phyloP scores from a whole-genome alignment of 352 stramenopile genomes.

The Phytopythium delawarense region DNA sequence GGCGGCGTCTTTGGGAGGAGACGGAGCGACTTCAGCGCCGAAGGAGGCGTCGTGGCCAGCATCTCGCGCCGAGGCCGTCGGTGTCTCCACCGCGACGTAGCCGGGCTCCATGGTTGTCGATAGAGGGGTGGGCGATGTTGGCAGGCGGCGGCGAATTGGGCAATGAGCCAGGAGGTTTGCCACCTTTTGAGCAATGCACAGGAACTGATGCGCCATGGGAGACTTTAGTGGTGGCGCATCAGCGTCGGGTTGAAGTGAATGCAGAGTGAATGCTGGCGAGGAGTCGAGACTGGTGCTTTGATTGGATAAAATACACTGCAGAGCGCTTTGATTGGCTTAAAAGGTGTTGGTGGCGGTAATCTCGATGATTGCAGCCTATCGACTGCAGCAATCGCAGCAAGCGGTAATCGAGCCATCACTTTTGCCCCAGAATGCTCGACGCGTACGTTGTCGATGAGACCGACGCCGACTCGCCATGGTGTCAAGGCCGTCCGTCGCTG shows the following conservation, averaged over 20 bases:
- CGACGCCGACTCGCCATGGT: too few species aligned
- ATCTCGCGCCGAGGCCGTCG: constrained; percentile 3
- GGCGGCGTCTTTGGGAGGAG: constrained; percentile 9
- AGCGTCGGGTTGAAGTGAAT: too few species aligned
- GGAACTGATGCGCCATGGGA: too few species aligned
- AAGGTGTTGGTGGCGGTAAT: background rate
- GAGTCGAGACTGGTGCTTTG: background rate
- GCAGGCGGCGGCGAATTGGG: background rate
- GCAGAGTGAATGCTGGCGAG: background rate
- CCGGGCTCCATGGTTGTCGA: background rate
- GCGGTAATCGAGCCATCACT: background rate
- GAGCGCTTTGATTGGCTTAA: background rate
- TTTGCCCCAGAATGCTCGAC: background rate
- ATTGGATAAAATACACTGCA: background rate
- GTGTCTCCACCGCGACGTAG: constrained; percentile 10
- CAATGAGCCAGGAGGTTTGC: too few species aligned
- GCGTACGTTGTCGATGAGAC: too few species aligned
- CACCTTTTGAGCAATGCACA: too few species aligned
- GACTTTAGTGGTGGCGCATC: too few species aligned
- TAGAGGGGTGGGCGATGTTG: background rate
- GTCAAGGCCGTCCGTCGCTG: too few species aligned
- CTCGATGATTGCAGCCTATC: background rate
- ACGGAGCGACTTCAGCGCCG: background rate
- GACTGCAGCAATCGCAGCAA: background rate
- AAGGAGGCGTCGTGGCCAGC: constrained; percentile 9